Percentiles rank a stretch among this genome's conserved stretches.
Conservation (phyloP, 768 basidiomycete genomes). For the Floccularia luteovirens region DNA sequence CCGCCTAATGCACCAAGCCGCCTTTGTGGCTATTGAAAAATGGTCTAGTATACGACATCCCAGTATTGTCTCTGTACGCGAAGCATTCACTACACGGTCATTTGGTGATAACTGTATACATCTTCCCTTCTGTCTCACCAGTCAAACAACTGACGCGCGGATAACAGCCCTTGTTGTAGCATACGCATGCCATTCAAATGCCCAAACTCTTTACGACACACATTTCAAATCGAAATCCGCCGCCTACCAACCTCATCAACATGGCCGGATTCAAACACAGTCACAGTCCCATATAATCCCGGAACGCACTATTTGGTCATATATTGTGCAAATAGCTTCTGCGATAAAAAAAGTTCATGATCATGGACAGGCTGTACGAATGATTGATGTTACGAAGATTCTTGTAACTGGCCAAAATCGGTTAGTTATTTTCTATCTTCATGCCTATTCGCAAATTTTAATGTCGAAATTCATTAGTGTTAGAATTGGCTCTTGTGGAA, state of each 20-base stretch:
- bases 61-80: slow-evolving; percentile 71
- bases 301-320: slow-evolving; percentile 87
- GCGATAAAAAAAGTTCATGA: slow-evolving; percentile 86
- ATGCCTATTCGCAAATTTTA: background rate
- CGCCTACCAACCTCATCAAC: slow-evolving; percentile 11
- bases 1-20: slow-evolving; percentile 72
- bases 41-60: slow-evolving; percentile 88
- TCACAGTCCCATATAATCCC: slow-evolving; percentile 34
- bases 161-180: slow-evolving; percentile 79
- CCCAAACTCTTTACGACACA: slow-evolving; percentile 73
- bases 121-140: slow-evolving; percentile 1
- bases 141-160: background rate
- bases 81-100: slow-evolving; percentile 91
- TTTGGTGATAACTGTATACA: slow-evolving; percentile 88
- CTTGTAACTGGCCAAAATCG: slow-evolving; percentile 86
- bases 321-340: slow-evolving; percentile 82
- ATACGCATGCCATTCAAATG: slow-evolving; percentile 82
- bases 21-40: slow-evolving; percentile 75
- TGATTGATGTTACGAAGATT: slow-evolving; percentile 83
- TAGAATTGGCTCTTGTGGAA: slow-evolving; percentile 80
- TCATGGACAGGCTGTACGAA: slow-evolving; percentile 69
- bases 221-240: slow-evolving; percentile 58
- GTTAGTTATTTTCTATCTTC: slow-evolving; percentile 22
- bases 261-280: slow-evolving; percentile 13
- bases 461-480: slow-evolving; percentile 34